Evolutionary conservation across 140 eudicot genomes (phyloP), one percentile per base, ranked within the genome.

Genomic region (Senecio squalidus): DNA sequence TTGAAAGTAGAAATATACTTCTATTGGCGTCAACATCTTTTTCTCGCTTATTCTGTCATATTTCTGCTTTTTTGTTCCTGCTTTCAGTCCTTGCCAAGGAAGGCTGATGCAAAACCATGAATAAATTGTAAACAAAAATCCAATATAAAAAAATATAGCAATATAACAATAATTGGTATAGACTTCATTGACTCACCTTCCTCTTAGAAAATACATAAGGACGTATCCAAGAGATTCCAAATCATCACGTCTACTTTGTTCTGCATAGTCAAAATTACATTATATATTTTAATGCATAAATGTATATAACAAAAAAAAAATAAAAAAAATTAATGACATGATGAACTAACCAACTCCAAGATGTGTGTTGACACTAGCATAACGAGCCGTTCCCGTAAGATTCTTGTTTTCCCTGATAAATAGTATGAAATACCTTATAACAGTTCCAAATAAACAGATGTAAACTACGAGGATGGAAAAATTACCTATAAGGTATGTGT

Each of bases 191-290:
- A 25, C 57, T 54, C 55, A 87, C 98, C 98, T 92, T 81, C 98
- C 98, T 81, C 98, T 76, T 54, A 92, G 63, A 44, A 92, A 87
- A 71, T 92, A 92, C 98, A 92, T 86, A 22, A 92, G 88, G 62
- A 92, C 96, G 28, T 76, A 92, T 61, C 98, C 98, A 77, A 92
- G 98, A 76, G 98, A 92, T 77, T 92, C 98, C 81, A 92, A 74
- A 75, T 92, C 98, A 75, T 92, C 98, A 60, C 98, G 74, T 58
- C 98, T 81, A 66, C 98, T 86, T 84, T 92, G 98, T 76, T 92
- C 98, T 92, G 88, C 76, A 78, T 51, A 33, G 15, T 11, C 31
- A 67, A 50, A 62, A 17, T 34, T 43, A 67, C 4, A 58, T 61
- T 10, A 30, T 16, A 4, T 24, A 11, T 40, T 20, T 21, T n/a